Conservation (phyloP, 2,329 filamentous ascomycete species). For the Xylaria sp. region DNA sequence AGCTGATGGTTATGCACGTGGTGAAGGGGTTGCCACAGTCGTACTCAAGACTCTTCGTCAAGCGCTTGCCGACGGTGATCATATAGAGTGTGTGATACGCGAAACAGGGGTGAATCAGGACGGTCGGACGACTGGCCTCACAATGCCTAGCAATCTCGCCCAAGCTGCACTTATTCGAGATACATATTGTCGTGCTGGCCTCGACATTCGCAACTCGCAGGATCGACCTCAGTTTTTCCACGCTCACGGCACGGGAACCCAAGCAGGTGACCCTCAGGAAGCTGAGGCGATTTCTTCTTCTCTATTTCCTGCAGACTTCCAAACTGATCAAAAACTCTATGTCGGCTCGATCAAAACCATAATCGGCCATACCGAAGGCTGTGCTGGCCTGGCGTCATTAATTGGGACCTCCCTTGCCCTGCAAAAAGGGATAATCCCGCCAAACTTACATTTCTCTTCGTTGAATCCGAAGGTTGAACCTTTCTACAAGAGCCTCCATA, state of each 20-base stretch:
- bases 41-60: slow-evolving; percentile 40
- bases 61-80: slow-evolving; percentile 39
- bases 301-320: not conserved
- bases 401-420: not conserved
- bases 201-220: slow-evolving; percentile 22
- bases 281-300: slow-evolving; percentile 19
- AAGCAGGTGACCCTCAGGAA: slow-evolving; percentile 19
- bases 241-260: slow-evolving; percentile 21
- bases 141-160: slow-evolving; percentile 45
- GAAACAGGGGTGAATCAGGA: slow-evolving; percentile 17
- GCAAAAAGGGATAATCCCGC: not conserved
- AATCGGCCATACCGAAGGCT: not conserved
- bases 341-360: not conserved
- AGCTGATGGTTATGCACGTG: slow-evolving; percentile 37
- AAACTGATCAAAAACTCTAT: not conserved
- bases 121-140: slow-evolving; percentile 46
- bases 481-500: not conserved
- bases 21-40: slow-evolving; percentile 40
- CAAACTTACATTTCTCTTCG: not conserved
- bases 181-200: slow-evolving; percentile 42
- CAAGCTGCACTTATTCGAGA: slow-evolving; percentile 42
- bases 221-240: slow-evolving; percentile 35
- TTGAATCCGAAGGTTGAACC: not conserved
- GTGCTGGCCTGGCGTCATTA: slow-evolving; percentile 1
- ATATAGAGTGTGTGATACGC: slow-evolving; percentile 37